Conservation (phyloP, 1,284 basidiomycete genomes). For the Trichosporon inkin region DNA sequence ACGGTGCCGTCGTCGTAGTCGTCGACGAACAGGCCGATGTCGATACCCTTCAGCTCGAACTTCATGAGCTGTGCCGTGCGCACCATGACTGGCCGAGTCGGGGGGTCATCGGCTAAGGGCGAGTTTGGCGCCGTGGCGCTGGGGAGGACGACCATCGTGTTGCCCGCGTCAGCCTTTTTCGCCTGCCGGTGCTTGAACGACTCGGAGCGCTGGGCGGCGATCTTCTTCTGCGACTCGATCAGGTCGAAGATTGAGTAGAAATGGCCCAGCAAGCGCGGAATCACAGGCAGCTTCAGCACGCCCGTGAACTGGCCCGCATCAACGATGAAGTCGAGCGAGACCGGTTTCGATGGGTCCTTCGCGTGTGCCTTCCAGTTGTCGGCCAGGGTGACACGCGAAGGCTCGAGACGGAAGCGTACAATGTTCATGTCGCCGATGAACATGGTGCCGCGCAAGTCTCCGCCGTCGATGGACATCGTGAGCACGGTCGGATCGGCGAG, state of each 20-base stretch:
- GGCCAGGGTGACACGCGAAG: slow-evolving; percentile 66
- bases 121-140: not conserved
- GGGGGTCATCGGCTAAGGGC: not conserved
- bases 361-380: slow-evolving; percentile 72
- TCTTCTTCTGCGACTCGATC: slow-evolving; percentile 60
- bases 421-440: slow-evolving; percentile 74
- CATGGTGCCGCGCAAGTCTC: slow-evolving; percentile 62
- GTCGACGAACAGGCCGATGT: slow-evolving; percentile 42
- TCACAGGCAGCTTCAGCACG: slow-evolving; percentile 60
- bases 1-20: slow-evolving; percentile 32
- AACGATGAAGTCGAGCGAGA: slow-evolving; percentile 71
- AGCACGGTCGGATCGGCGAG: slow-evolving; percentile 56
- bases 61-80: slow-evolving; percentile 41
- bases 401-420: slow-evolving; percentile 76
- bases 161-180: slow-evolving; percentile 45
- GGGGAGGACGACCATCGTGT: not conserved
- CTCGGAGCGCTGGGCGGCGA: slow-evolving; percentile 56
- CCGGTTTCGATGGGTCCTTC: slow-evolving; percentile 56
- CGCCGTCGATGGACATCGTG: slow-evolving; percentile 70
- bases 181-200: slow-evolving; percentile 67
- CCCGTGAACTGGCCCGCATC: slow-evolving; percentile 66
- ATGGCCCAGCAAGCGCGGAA: slow-evolving; percentile 42
- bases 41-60: slow-evolving; percentile 41
- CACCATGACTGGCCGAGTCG: not conserved
- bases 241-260: slow-evolving; percentile 53